Percentiles rank a stretch among this genome's conserved stretches.
phyloP scores from a whole-genome alignment of 1,139 yeast genomes.

The Saccharomyces uvarum region DNA sequence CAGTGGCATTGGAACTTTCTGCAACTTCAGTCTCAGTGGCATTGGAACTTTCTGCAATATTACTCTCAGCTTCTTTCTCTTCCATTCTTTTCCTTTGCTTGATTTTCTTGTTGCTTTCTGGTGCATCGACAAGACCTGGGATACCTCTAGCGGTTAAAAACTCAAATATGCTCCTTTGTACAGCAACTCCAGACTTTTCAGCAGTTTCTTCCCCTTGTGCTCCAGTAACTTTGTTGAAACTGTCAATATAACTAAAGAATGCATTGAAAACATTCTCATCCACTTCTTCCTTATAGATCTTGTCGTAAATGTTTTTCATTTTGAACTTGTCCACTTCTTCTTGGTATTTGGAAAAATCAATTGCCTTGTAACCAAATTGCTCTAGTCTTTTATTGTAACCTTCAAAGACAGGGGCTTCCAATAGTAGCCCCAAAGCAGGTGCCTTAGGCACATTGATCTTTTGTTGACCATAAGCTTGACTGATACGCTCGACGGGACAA shows the following conservation, averaged over 20 bases:
- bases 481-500: slow-evolving; percentile 66
- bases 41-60: not conserved
- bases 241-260: slow-evolving; percentile 81
- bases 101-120: not conserved
- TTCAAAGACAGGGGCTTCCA: slow-evolving; percentile 89
- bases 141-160: slow-evolving; percentile 64
- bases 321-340: slow-evolving; percentile 78
- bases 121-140: slow-evolving; percentile 22
- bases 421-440: slow-evolving; percentile 84
- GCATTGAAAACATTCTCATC: slow-evolving; percentile 83
- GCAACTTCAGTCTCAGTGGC: not conserved
- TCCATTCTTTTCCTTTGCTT: slow-evolving; percentile 2
- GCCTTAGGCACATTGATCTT: slow-evolving; percentile 93
- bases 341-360: slow-evolving; percentile 61
- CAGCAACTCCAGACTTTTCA: slow-evolving; percentile 25
- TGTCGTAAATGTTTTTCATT: slow-evolving; percentile 80
- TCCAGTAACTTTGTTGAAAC: slow-evolving; percentile 40
- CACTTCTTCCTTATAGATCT: slow-evolving; percentile 82
- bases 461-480: slow-evolving; percentile 66
- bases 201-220: slow-evolving; percentile 25
- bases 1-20: not conserved
- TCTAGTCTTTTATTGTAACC: slow-evolving; percentile 67
- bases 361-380: slow-evolving; percentile 70
- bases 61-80: not conserved
- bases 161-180: slow-evolving; percentile 49